These are phyloP conservation scores for Acanthamoeba triangularis DNA, from an alignment of 208 protist species.

Conservation along the genomic window DNA sequence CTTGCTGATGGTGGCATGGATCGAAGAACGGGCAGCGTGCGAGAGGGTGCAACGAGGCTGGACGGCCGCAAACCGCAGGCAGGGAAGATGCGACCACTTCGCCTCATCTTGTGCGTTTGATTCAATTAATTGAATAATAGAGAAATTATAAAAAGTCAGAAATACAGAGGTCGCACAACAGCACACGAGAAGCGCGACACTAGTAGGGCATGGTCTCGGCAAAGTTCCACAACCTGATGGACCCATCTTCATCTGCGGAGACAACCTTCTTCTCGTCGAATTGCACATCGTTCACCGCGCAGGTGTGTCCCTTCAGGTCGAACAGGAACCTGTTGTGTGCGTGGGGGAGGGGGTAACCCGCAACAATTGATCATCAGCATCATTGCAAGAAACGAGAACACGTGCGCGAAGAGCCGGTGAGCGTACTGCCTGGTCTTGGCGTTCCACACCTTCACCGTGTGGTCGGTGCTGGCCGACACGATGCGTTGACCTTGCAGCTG, in stretches of 20 bases:
- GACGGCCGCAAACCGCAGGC: no score
- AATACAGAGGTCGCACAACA: no score
- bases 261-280: constrained; percentile 61
- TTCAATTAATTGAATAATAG: no score
- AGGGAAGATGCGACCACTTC: no score
- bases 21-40: no score
- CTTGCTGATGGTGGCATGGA: no score
- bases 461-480: constrained; percentile 19
- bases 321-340: neutral
- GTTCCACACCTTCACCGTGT: constrained; percentile 36
- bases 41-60: no score
- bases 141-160: no score
- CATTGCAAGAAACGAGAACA: neutral
- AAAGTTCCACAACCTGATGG: constrained; percentile 32
- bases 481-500: constrained; percentile 6
- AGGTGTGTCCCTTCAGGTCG: neutral
- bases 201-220: constrained; percentile 27
- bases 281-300: constrained; percentile 10
- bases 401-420: no score
- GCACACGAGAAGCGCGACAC: no score
- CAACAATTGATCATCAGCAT: neutral
- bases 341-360: no score
- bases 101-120: no score
- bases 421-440: neutral
- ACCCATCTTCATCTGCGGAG: neutral